Evolutionary conservation across 2,329 filamentous ascomycete genomes (phyloP), one percentile per base, ranked within the genome.

Genomic region (Fusarium sp.): DNA sequence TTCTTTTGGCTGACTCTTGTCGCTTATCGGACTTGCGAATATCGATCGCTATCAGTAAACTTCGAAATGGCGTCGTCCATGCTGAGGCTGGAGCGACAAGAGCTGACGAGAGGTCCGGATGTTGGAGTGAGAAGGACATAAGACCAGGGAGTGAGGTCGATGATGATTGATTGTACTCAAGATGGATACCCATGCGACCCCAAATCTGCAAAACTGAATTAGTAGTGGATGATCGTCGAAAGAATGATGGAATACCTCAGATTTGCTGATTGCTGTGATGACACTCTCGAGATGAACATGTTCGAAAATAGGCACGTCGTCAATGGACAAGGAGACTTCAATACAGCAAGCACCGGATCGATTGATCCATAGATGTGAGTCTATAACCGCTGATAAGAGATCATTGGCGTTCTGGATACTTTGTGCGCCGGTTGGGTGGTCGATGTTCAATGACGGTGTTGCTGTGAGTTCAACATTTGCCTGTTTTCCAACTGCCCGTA

Each of bases 71-170:
- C 1, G 75, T 74, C 8, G 67, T 74, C 6, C 53, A 44, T 2
- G 78, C 75, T 3, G 63, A 69, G 2, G 51, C 45, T 2, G 80
- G 80, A 8, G 77, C 68, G 8, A 74, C 29, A 25, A 80, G 54
- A 18, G 75, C 66, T 6, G 80, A 81, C 0, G 73, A 71, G 20
- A 80, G 49, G 41, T 78, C 75, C 5, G 78, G 75, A 54, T 83
- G 81, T 51, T 82, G 77, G 10, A 83, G 74, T 1, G 77, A 80
- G 43, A 82, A 82, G 2, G 66, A 59, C 10, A 80, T 49, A 13
- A 69, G 56, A 12, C 70, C 72, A 5, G 72, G 55, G 8, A 70
- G 32, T 20, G 66, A 59, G 4, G 52, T n/a, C 10, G 16, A 15
- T 5, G 32, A 38, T 32, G 57, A 55, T 8, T 51, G 48, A n/a